phyloP scores from a whole-genome alignment of 768 basidiomycete species.

The Paxillus ammoniavirescens region DNA sequence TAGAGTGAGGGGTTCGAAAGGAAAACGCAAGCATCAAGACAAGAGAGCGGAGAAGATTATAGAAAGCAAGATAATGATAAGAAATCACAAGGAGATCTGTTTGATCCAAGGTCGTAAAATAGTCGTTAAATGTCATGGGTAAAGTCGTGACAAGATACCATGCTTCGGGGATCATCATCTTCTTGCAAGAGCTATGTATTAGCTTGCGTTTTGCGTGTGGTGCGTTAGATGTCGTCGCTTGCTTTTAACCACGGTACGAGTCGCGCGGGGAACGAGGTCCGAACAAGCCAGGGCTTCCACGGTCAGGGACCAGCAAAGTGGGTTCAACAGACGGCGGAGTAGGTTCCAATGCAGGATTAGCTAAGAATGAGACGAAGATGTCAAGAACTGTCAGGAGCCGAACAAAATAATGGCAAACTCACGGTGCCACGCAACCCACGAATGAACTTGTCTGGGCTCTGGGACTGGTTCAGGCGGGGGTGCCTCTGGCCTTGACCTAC shows the following conservation, averaged over 20 bases:
- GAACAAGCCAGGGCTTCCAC: constrained; percentile 66
- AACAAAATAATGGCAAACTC: constrained; percentile 30
- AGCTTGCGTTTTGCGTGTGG: not conserved
- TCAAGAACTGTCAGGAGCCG: constrained; percentile 27
- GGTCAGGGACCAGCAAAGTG: constrained; percentile 58
- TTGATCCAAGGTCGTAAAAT: constrained; percentile 13
- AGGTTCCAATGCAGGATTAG: constrained; percentile 54
- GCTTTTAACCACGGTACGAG: constrained; percentile 25
- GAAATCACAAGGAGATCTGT: constrained; percentile 3
- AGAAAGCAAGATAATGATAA: constrained; percentile 28
- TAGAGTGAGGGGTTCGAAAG: not conserved
- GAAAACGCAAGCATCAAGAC: not conserved
- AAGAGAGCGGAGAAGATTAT: not conserved
- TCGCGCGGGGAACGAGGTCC: constrained; percentile 69
- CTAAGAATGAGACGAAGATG: constrained; percentile 34
- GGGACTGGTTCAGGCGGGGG: constrained; percentile 32
- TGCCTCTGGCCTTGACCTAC: constrained; percentile 39
- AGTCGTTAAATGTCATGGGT: constrained; percentile 20
- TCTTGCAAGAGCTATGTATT: not conserved
- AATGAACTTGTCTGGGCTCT: constrained; percentile 44
- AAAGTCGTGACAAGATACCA: not conserved
- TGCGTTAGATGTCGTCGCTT: not conserved
- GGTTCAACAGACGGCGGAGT: constrained; percentile 63
- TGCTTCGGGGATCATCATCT: constrained; percentile 40
- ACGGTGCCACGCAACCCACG: constrained; percentile 73